Conservation (phyloP, 1,284 basidiomycete genomes). For the Puccinia hordei region DNA sequence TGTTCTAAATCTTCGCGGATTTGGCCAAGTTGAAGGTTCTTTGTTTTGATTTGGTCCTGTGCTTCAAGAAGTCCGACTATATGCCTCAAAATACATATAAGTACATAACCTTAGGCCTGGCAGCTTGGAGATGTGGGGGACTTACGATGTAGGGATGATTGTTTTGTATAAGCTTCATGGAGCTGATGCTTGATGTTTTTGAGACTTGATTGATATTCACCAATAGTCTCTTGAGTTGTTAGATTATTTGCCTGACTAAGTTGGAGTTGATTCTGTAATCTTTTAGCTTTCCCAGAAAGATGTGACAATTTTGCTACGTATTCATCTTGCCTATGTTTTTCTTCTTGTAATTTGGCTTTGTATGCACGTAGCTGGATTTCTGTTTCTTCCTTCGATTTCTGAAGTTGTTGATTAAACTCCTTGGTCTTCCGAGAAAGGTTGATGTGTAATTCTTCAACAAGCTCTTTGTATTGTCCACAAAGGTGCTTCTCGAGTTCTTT, state of each 20-base stretch:
- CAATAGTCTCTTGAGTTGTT: background rate
- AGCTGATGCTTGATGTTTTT: background rate
- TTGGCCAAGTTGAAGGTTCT: background rate
- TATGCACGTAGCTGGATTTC: background rate
- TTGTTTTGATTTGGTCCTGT: background rate
- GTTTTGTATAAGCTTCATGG: background rate
- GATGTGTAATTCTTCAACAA: background rate
- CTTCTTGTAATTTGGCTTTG: constrained; percentile 1
- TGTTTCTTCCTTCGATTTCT: background rate
- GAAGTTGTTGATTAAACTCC: background rate
- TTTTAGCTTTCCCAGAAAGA: background rate
- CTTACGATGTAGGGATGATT: background rate
- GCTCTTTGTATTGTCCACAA: background rate
- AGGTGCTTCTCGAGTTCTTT: background rate
- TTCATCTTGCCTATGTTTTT: background rate
- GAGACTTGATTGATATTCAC: background rate
- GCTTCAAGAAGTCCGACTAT: background rate
- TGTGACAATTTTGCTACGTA: too few species aligned
- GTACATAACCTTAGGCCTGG: background rate
- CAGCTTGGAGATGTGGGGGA: background rate
- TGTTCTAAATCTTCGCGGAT: background rate
- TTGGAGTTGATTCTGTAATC: background rate
- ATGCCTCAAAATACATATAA: background rate
- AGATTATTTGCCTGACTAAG: background rate
- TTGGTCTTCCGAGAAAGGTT: background rate